Evolutionary conservation across 2,329 filamentous ascomycete species (phyloP), one percentile per base, ranked within the genome.

Genomic region (Cladosporium oxysporum): DNA sequence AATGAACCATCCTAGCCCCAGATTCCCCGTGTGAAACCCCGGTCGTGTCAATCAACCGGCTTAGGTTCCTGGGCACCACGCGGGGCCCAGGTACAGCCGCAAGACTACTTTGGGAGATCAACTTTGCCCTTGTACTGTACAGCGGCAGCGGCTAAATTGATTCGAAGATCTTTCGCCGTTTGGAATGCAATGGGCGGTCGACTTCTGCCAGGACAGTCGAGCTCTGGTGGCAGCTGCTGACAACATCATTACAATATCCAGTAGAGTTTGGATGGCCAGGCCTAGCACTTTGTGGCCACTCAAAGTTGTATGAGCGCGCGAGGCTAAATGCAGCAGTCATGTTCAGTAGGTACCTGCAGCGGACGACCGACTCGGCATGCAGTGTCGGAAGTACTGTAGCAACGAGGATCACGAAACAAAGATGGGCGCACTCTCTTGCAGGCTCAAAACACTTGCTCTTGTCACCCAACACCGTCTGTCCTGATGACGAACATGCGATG

Each of bases 11-110:
- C 16, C 47, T 53, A 53, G 29, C 60, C 59, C 60, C 60, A 53
- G 60, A 21, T 62, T 62, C 60, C 60, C 60, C 60, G 31, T 62
- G 33, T 33, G 14, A 35, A 53, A 62, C 37, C 58, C 37, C 37
- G 26, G 37, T 28, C 58, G 44, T 60, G 47, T 44, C 31, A 52
- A 62, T 50, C 50, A 63, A 63, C 61, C 61, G 61, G 61, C 61
- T 59, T 59, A 59, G 37, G 35, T 59, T 59, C 57, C 57, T 63
- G 50, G 61, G 61, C 61, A 53, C 50, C 61, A 63, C 50, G 61
- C 61, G 61, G 50, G 61, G 61, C 21, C 35, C 61, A 55, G 23
- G 61, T 44, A 55, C 61, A 41, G 33, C 49, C 47, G 35, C 50
- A 63, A 37, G 26, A 31, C 49, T 33, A 12, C 16, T 50, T 63